These are phyloP conservation scores for Cardamine chenopodiifolia DNA, from an alignment of 345 rosid genomes.

Conservation along the genomic window DNA sequence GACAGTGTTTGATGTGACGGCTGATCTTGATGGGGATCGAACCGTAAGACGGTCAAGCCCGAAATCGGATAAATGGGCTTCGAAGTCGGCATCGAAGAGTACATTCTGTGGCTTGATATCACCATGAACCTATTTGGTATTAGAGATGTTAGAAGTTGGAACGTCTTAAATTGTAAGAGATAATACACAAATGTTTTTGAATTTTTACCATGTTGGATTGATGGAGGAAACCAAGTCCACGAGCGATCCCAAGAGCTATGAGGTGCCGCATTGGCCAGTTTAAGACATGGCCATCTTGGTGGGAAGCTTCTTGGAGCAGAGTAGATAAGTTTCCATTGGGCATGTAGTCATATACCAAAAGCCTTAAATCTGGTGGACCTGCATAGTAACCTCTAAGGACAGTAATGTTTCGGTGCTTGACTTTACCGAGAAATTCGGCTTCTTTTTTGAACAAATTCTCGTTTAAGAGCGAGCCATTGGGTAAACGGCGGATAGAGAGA, in stretches of 20 bases:
- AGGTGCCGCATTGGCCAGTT: constrained; percentile 99
- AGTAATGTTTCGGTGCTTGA: constrained; percentile 84
- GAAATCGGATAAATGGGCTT: constrained; percentile 90
- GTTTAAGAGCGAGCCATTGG: constrained; percentile 56
- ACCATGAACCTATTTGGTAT: constrained; percentile 57
- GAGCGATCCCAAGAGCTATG: constrained; percentile 90
- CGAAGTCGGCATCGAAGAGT: constrained; percentile 92
- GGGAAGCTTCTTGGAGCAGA: constrained; percentile 93
- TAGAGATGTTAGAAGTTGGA: background rate
- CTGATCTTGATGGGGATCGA: constrained; percentile 59
- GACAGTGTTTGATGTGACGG: constrained; percentile 59
- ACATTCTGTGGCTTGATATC: constrained; percentile 93
- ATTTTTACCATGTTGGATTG: constrained; percentile 54
- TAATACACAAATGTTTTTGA: background rate
- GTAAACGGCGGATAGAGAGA: constrained; percentile 75
- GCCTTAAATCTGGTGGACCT: constrained; percentile 77
- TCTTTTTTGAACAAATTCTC: constrained; percentile 80
- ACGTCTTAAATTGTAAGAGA: background rate
- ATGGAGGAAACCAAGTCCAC: constrained; percentile 82
- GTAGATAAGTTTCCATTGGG: constrained; percentile 95
- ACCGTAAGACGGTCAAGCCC: constrained; percentile 68
- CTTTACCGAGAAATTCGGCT: constrained; percentile 79
- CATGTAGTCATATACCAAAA: constrained; percentile 90
- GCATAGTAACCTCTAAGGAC: constrained; percentile 91
- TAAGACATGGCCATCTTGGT: constrained; percentile 95